These are phyloP conservation scores for Suillus spraguei DNA, from an alignment of 768 basidiomycete genomes.

Conservation along the genomic window DNA sequence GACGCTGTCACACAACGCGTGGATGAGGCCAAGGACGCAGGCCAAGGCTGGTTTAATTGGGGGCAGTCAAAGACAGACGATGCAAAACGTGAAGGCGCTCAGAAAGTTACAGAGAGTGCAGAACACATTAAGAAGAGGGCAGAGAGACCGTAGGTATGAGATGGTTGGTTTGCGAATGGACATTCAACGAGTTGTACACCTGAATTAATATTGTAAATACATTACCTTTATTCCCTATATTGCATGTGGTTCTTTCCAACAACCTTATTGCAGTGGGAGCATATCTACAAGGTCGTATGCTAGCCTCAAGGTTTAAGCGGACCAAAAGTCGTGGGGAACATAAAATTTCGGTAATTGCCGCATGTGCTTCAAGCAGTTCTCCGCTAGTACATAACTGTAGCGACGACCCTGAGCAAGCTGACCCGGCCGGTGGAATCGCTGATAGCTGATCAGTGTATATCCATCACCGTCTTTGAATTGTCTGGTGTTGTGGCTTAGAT, in stretches of 20 bases:
- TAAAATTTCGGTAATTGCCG: not conserved
- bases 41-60: slow-evolving; percentile 43
- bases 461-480: not conserved
- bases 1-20: slow-evolving; percentile 26
- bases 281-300: not conserved
- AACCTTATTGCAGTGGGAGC: not conserved
- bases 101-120: slow-evolving; percentile 30
- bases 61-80: slow-evolving; percentile 37
- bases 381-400: no score
- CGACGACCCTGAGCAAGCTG: not conserved
- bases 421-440: not conserved
- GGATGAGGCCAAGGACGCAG: slow-evolving; percentile 25
- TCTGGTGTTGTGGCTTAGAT: slow-evolving; percentile 15
- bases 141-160: slow-evolving; percentile 26
- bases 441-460: not conserved
- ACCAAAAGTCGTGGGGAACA: not conserved
- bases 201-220: not conserved
- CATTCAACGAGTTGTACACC: not conserved
- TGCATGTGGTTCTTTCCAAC: not conserved
- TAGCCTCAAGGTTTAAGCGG: no score
- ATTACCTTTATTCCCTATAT: not conserved
- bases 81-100: slow-evolving; percentile 28
- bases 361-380: no score
- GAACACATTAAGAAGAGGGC: slow-evolving; percentile 33
- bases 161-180: not conserved